These are phyloP conservation scores for Candida taoyuanica DNA, from an alignment of 805 yeast genomes.

Conservation along the genomic window DNA sequence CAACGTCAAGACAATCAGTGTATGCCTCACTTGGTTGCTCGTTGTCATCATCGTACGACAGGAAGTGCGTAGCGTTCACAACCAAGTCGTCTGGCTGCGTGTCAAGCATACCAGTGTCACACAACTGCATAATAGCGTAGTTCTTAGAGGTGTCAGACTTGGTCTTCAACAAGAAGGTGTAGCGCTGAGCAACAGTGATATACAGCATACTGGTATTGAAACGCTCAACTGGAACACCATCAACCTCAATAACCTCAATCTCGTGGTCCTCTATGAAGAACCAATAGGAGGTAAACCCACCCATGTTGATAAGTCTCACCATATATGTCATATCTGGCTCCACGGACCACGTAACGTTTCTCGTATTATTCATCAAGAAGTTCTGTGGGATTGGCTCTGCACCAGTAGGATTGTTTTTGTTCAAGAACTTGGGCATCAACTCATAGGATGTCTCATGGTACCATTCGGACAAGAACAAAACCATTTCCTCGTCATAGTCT, in stretches of 20 bases:
- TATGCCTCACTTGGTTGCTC: conserved; percentile 35
- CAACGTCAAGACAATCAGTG: conserved; percentile 45
- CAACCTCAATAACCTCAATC: conserved; percentile 84
- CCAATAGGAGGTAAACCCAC: conserved; percentile 90
- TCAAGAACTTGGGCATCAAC: conserved; percentile 54
- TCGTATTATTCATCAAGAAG: conserved; percentile 76
- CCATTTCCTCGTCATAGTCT: conserved; percentile 75
- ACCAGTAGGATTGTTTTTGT: conserved; percentile 86
- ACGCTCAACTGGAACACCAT: conserved; percentile 82
- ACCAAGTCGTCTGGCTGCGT: conserved; percentile 55
- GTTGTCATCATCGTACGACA: conserved; percentile 50
- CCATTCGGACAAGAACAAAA: conserved; percentile 77
- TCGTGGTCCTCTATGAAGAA: conserved; percentile 85
- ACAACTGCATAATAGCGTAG: conserved; percentile 76
- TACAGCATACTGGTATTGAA: conserved; percentile 66
- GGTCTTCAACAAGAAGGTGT: conserved; percentile 72
- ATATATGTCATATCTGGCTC: conserved; percentile 83
- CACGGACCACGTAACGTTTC: conserved; percentile 70
- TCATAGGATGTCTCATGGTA: conserved; percentile 59
- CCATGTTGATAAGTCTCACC: conserved; percentile 75
- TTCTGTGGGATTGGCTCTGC: conserved; percentile 94
- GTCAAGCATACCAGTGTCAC: conserved; percentile 85
- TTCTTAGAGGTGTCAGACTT: conserved; percentile 59
- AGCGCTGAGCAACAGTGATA: conserved; percentile 90
- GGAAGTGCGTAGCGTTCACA: conserved; percentile 70